A percentile compares a stretch with the other conserved stretches of the same genome.
Conservation (phyloP, 1,139 yeast species). For the Scheffersomyces lignicola region DNA sequence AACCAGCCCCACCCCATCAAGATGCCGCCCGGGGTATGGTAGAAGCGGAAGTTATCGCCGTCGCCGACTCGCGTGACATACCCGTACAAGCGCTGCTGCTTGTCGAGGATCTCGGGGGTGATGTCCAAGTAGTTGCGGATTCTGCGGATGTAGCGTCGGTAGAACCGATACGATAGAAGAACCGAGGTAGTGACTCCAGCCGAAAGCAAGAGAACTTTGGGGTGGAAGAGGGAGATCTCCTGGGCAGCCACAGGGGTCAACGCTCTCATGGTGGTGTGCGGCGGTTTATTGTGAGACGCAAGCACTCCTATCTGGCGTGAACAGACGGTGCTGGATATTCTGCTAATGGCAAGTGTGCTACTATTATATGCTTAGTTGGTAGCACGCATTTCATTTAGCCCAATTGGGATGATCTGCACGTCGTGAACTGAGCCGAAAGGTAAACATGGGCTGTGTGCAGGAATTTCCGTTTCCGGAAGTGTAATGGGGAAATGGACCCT, state of each 20-base stretch:
- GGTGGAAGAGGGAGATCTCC: constrained; percentile 33
- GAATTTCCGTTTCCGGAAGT: not conserved
- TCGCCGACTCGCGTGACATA: constrained; percentile 91
- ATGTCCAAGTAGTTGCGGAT: constrained; percentile 38
- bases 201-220: constrained; percentile 41
- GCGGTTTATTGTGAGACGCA: not conserved
- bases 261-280: constrained; percentile 1
- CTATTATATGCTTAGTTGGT: not conserved
- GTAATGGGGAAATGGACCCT: not conserved
- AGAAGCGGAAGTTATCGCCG: constrained; percentile 92
- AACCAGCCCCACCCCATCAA: constrained; percentile 95
- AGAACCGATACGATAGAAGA: constrained; percentile 32
- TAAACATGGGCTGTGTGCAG: not conserved
- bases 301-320: not conserved
- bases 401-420: not conserved
- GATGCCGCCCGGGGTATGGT: constrained; percentile 90
- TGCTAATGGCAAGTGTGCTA: constrained; percentile 13
- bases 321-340: constrained; percentile 3
- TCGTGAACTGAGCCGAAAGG: not conserved
- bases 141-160: constrained; percentile 35
- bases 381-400: too few relatives aligned
- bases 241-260: constrained; percentile 2
- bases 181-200: constrained; percentile 36
- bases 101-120: constrained; percentile 38
- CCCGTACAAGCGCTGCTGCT: constrained; percentile 56